Evolutionary conservation across 306 rosid species (phyloP).

Genomic region (Carpinus fangiana): DNA sequence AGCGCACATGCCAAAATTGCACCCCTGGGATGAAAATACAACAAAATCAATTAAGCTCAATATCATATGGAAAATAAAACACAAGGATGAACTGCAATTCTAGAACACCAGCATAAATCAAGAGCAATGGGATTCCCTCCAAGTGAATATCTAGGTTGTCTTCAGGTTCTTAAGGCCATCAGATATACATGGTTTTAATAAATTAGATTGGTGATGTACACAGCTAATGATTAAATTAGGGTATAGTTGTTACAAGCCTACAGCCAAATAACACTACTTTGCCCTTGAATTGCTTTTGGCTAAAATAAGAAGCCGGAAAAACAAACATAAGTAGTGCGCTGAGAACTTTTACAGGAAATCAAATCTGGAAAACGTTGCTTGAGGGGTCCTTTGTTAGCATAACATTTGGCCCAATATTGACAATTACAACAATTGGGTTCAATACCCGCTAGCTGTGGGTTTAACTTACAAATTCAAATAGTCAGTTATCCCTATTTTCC

Average conservation of each 20-base stretch:
- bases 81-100: neutral
- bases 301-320: neutral
- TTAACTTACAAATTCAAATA: no score
- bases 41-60: neutral
- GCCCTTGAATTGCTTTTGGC: neutral
- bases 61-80: neutral
- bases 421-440: neutral
- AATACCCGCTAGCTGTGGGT: neutral
- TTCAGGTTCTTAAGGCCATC: neutral
- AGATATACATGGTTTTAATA: neutral
- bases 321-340: neutral
- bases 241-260: neutral
- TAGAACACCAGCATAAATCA: neutral
- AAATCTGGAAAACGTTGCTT: neutral
- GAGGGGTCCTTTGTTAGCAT: neutral
- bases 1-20: slow-evolving; percentile 76
- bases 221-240: neutral
- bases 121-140: neutral
- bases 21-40: slow-evolving; percentile 44
- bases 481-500: no score
- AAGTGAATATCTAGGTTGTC: neutral
- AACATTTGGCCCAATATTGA: neutral
- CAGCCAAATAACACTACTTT: neutral
- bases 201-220: neutral
- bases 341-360: neutral